Percentiles rank a stretch among this genome's conserved stretches.
Evolutionary conservation across 208 protist species (phyloP).

Genomic region (Trypanosoma platydactyli): DNA sequence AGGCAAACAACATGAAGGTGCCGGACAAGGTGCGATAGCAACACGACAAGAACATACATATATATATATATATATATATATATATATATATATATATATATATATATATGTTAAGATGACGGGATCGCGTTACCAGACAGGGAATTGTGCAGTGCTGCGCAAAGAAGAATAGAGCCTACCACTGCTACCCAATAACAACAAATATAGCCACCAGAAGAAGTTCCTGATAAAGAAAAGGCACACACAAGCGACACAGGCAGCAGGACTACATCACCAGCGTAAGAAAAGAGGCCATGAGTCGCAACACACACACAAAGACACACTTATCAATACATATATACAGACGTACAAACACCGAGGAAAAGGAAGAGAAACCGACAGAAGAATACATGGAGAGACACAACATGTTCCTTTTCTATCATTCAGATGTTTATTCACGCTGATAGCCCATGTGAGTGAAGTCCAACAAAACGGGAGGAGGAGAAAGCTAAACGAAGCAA

Average conservation of each 20-base stretch:
- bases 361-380: background rate
- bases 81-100: too few species aligned
- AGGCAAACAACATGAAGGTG: too few species aligned
- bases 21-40: too few species aligned
- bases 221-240: background rate
- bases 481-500: conserved; percentile 7
- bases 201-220: too few species aligned
- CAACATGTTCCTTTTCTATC: background rate
- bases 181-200: too few species aligned
- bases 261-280: background rate
- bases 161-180: too few species aligned
- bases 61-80: too few species aligned
- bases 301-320: background rate
- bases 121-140: too few species aligned
- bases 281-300: background rate
- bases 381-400: background rate
- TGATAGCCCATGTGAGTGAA: background rate
- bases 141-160: too few species aligned
- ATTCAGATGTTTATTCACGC: background rate
- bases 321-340: background rate
- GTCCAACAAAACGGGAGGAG: background rate
- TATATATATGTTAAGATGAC: too few species aligned
- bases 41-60: too few species aligned
- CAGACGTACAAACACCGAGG: conserved; percentile 3
- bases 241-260: background rate